Evolutionary conservation across 1,284 basidiomycete species (phyloP).

Genomic region (Boletus semigastroideus): DNA sequence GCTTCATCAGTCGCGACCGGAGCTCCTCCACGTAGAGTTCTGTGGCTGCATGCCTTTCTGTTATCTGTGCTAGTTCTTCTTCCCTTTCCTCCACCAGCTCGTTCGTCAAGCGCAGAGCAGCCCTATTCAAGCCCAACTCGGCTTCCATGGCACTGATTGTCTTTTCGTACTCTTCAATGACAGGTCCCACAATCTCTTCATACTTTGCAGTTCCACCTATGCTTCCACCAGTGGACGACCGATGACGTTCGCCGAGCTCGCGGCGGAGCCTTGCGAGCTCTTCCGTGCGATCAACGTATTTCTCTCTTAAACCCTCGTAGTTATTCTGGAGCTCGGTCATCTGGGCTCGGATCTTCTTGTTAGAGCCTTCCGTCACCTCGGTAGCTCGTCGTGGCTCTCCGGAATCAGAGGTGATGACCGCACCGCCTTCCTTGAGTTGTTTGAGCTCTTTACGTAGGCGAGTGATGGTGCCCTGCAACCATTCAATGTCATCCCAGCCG

Average conservation of each 20-base stretch:
- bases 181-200: slow-evolving; percentile 95
- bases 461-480: slow-evolving; percentile 84
- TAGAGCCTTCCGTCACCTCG: slow-evolving; percentile 52
- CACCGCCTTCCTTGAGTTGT: slow-evolving; percentile 72
- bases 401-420: slow-evolving; percentile 20
- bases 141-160: slow-evolving; percentile 95
- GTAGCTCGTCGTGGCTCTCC: slow-evolving; percentile 27
- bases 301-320: slow-evolving; percentile 81
- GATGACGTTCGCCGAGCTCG: slow-evolving; percentile 73
- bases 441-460: slow-evolving; percentile 82
- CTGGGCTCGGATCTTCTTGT: slow-evolving; percentile 73
- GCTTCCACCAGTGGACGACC: slow-evolving; percentile 58
- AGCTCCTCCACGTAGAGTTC: slow-evolving; percentile 89
- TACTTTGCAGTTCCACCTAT: slow-evolving; percentile 79
- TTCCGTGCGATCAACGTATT: slow-evolving; percentile 83
- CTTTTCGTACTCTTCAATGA: slow-evolving; percentile 99
- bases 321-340: slow-evolving; percentile 79
- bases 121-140: slow-evolving; percentile 86
- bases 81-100: slow-evolving; percentile 91
- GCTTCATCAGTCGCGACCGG: slow-evolving; percentile 73
- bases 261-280: slow-evolving; percentile 78
- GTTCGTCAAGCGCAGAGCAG: slow-evolving; percentile 87
- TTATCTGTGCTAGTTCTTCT: slow-evolving; percentile 65
- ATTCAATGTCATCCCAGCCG: slow-evolving; percentile 98
- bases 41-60: slow-evolving; percentile 71